Conservation (phyloP, 257 asterid species). For the Solanum habrochaites region DNA sequence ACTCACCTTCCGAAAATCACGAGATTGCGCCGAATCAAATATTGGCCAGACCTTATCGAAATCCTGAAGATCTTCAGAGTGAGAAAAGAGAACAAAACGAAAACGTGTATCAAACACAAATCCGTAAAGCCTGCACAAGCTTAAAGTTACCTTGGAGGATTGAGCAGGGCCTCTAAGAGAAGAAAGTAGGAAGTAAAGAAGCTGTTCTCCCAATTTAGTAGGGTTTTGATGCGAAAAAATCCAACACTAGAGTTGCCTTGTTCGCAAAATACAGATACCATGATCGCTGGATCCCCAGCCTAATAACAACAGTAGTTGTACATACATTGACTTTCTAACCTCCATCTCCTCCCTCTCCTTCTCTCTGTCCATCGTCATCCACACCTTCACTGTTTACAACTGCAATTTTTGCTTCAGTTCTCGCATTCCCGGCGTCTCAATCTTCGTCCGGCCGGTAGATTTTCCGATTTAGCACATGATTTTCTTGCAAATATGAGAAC, state of each 20-base stretch:
- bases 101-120: not conserved
- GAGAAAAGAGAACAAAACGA: not conserved
- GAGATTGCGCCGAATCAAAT: conserved; percentile 97
- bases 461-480: not conserved
- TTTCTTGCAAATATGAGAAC: not conserved
- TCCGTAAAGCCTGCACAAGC: not conserved
- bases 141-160: conserved; percentile 57
- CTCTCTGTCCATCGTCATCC: conserved; percentile 97
- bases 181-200: conserved; percentile 75
- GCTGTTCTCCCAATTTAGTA: conserved; percentile 97
- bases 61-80: conserved; percentile 47
- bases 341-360: conserved; percentile 99
- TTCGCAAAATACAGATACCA: conserved; percentile 87
- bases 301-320: conserved; percentile 88
- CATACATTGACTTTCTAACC: conserved; percentile 99
- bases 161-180: conserved; percentile 96
- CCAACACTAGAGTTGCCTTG: conserved; percentile 86
- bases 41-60: conserved; percentile 99
- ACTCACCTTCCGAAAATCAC: conserved; percentile 92
- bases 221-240: conserved; percentile 97
- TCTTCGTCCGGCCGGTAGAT: not conserved
- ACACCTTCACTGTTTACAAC: conserved; percentile 4
- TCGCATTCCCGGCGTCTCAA: not conserved
- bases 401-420: not conserved
- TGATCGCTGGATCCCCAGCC: conserved; percentile 90